Base-by-base conservation (phyloP, 768 basidiomycete genomes). In the Amanita muscaria region DNA sequence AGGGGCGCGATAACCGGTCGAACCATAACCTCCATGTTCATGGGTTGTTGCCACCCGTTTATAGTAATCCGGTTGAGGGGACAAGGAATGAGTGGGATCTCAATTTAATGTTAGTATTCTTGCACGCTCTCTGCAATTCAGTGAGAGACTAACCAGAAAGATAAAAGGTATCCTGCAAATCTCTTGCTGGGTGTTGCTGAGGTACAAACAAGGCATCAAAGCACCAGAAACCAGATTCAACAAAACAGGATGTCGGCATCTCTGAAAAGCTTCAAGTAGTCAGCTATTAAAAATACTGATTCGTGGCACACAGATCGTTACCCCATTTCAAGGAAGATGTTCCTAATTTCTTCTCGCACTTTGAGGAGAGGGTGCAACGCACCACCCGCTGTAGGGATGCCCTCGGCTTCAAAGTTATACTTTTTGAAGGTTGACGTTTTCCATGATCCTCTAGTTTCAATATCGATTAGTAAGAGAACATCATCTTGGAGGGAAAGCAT, bases 281-380 rank as follows among this genome's bases (percentile, higher is more conserved):
- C 29, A 42, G 40, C 24, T 32, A n/a, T n/a, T n/a, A 23, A 39
- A 19, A n/a, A 15, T 24, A 6, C 29, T 49, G 37, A 22, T 43
- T 35, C 1, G 23, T 32, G 12, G 23, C 32, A 16, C 49, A 41
- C 11, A 42, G 19, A 35, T 16, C 5, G 63, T 42, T 50, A 97
- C 94, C 96, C 96, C 93, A 98, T 98, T 63, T 99, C 96, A 54
- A 99, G 74, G 74, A 99, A 99, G 57, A 98, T 97, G 61, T 86
- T 86, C 42, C 93, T 77, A 58, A 99, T 89, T 63, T 99, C 96
- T 65, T 98, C 96, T 45, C 96, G 76, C 19, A 99, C 96, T 70
- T 98, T 98, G 47, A 99, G 77, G 25, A 99, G 73, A 12, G 96
- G 96, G 63, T 98, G 96, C 23, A 98, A 70, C 11, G 93, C 91